Conservation (phyloP, 2,329 filamentous ascomycete genomes). For the Neofusicoccum umdonicola region DNA sequence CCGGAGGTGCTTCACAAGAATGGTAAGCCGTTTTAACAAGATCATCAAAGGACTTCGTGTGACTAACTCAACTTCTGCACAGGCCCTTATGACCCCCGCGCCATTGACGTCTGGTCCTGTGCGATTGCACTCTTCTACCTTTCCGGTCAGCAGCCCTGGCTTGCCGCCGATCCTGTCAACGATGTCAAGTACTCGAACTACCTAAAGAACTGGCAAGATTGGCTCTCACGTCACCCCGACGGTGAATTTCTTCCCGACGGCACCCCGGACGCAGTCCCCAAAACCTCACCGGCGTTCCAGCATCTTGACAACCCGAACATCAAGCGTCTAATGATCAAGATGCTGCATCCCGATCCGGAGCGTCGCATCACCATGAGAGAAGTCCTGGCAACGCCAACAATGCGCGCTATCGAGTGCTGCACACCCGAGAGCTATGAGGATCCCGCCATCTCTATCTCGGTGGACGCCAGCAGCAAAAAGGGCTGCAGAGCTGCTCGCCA, state of each 20-base stretch:
- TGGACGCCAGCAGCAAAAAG: slow-evolving; percentile 56
- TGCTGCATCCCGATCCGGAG: slow-evolving; percentile 76
- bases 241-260: slow-evolving; percentile 51
- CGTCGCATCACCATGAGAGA: slow-evolving; percentile 69
- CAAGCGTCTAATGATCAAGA: slow-evolving; percentile 69
- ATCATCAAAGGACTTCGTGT: slow-evolving; percentile 22
- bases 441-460: slow-evolving; percentile 49
- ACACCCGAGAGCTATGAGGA: slow-evolving; percentile 69
- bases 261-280: slow-evolving; percentile 57
- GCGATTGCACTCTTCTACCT: slow-evolving; percentile 83
- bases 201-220: slow-evolving; percentile 66
- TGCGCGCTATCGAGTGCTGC: slow-evolving; percentile 76
- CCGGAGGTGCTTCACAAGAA: slow-evolving; percentile 76
- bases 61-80: background rate
- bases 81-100: slow-evolving; percentile 68
- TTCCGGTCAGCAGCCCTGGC: slow-evolving; percentile 75
- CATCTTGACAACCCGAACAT: slow-evolving; percentile 65
- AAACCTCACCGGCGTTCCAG: slow-evolving; percentile 63
- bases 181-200: slow-evolving; percentile 63
- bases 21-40: background rate
- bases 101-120: slow-evolving; percentile 82
- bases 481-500: slow-evolving; percentile 33
- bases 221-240: slow-evolving; percentile 57
- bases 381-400: slow-evolving; percentile 67
- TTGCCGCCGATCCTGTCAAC: slow-evolving; percentile 56